These are phyloP conservation scores for Besnoitia besnoiti DNA, from an alignment of 169 alveolate genomes.

Conservation along the genomic window DNA sequence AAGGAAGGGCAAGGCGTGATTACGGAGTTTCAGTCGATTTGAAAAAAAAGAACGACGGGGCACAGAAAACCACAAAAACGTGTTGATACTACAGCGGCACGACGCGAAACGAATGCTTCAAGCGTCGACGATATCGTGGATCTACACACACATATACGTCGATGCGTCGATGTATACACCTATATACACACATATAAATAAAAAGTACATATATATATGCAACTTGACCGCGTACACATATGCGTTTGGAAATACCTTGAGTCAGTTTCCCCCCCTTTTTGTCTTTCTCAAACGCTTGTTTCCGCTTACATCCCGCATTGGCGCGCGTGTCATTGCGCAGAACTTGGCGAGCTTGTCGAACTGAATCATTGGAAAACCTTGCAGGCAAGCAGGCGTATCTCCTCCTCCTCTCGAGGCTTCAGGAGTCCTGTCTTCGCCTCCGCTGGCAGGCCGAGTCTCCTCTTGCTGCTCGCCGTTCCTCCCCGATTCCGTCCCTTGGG, in stretches of 20 bases:
- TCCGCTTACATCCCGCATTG: slow-evolving; percentile 59
- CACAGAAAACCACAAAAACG: too few relatives aligned
- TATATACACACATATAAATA: neutral
- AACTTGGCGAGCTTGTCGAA: slow-evolving; percentile 73
- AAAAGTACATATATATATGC: slow-evolving; percentile 7
- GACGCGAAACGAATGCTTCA: too few relatives aligned
- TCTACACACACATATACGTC: too few relatives aligned
- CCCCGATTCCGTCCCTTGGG: neutral
- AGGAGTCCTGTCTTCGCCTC: neutral
- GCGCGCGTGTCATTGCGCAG: slow-evolving; percentile 65
- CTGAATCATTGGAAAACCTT: slow-evolving; percentile 66
- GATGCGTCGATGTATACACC: too few relatives aligned
- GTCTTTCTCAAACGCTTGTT: too few relatives aligned
- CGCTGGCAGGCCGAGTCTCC: too few relatives aligned
- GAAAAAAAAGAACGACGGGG: too few relatives aligned
- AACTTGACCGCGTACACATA: neutral
- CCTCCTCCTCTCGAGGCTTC: neutral
- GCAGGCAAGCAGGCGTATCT: neutral
- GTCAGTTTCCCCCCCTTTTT: neutral
- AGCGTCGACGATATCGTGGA: too few relatives aligned
- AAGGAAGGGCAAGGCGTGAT: too few relatives aligned
- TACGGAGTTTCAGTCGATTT: too few relatives aligned
- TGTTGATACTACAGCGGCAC: too few relatives aligned
- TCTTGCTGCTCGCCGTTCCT: neutral
- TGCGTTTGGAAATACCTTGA: too few relatives aligned